phyloP scores from a whole-genome alignment of 1,284 basidiomycete genomes.

The Fomitopsis pinicola region DNA sequence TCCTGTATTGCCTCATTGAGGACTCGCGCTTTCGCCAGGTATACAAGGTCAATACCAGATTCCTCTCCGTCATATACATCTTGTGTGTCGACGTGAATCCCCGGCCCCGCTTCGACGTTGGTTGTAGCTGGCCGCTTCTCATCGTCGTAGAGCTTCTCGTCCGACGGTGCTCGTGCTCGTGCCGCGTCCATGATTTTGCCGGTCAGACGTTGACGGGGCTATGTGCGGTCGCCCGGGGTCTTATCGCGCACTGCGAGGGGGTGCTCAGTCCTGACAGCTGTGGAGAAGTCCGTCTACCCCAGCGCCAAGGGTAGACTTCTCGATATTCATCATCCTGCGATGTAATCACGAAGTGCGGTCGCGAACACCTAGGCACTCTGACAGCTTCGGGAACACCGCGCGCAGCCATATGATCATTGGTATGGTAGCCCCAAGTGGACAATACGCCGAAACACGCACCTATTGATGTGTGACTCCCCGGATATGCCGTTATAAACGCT shows the following conservation, averaged over 20 bases:
- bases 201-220: neutral
- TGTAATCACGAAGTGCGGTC: neutral
- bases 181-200: conserved; percentile 4
- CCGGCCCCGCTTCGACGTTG: neutral
- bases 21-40: conserved; percentile 57
- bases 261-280: neutral
- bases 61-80: conserved; percentile 44
- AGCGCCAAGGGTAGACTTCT: conserved; percentile 47
- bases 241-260: neutral
- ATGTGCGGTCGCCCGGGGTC: neutral
- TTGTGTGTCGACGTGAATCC: conserved; percentile 21
- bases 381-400: neutral
- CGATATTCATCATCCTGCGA: conserved; percentile 46
- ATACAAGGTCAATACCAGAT: conserved; percentile 50
- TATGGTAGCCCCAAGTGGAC: neutral
- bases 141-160: conserved; percentile 5
- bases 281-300: neutral
- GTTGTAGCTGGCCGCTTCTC: neutral
- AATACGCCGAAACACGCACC: neutral
- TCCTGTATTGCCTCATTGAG: conserved; percentile 66
- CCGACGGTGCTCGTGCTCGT: neutral
- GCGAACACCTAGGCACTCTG: neutral
- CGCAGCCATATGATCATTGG: neutral
- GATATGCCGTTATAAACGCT: too few relatives aligned
- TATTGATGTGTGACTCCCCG: too few relatives aligned